These are phyloP conservation scores for Rhodotorula sp. DNA, from an alignment of 1,284 basidiomycete genomes.

Conservation along the genomic window DNA sequence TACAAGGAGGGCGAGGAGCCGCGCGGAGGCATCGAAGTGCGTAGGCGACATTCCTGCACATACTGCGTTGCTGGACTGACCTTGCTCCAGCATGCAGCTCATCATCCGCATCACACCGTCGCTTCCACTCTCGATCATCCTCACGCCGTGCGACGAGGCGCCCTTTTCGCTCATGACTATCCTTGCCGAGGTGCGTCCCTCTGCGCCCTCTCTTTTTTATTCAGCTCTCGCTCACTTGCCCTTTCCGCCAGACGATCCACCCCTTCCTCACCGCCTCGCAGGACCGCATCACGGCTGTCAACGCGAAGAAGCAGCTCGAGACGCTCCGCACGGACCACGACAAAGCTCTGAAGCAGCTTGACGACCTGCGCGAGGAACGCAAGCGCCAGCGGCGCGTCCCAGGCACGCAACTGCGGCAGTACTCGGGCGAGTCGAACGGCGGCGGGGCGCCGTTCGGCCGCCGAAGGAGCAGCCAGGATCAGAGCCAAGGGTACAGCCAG, in stretches of 20 bases:
- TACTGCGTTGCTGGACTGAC: accelerated
- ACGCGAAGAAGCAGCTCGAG: neutral
- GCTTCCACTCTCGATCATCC: slow-evolving; percentile 3
- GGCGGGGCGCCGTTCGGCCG: neutral
- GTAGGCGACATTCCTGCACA: neutral
- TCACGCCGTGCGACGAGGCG: neutral
- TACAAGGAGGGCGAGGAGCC: neutral
- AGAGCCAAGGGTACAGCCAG: neutral
- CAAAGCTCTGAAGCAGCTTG: neutral
- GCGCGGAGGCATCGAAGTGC: slow-evolving; percentile 2
- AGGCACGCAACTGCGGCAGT: neutral
- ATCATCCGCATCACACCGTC: slow-evolving; percentile 1
- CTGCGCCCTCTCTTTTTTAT: too few species aligned
- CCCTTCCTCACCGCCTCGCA: slow-evolving; percentile 3
- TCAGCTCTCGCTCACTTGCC: neutral
- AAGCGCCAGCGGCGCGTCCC: slow-evolving; percentile 2
- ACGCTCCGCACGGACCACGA: neutral
- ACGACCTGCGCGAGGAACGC: neutral
- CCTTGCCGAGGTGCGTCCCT: neutral
- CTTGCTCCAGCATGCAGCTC: neutral
- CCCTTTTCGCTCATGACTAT: slow-evolving; percentile 1
- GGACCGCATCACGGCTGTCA: neutral
- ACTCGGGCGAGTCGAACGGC: slow-evolving; percentile 1
- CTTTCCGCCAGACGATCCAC: neutral
- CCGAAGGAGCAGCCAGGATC: slow-evolving; percentile 4